Base-by-base conservation (phyloP, 176 grass and related monocot genomes). In the Carex myosuroides region DNA sequence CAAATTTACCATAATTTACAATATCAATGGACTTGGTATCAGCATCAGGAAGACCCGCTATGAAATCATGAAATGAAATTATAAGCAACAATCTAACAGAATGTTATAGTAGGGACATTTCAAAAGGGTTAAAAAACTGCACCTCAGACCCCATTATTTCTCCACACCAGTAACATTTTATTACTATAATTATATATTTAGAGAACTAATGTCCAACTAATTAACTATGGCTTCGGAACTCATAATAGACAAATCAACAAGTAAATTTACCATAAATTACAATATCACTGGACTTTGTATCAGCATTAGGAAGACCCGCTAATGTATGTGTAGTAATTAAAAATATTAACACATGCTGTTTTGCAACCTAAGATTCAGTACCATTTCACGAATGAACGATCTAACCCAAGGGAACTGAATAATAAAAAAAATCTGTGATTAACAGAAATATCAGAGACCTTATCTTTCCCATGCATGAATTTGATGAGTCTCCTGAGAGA, bases 401-500 rank as follows among this genome's bases (percentile, higher is more conserved):
- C 61, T 35, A 37, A 56, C 60, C 9, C 3, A 3, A 26, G n/a
- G 60, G 3, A 18, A 42, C 8, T 1, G 20, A 71, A 21, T 21
- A 76, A 21, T 54, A 3, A 54, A 83, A 83, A 84, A 83, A 17
- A 76, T 9, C 6, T 18, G 50, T 14, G 21, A 78, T 57, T 70
- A 10, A 70, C 13, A 32, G 22, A 60, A 0, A 63, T 0, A 5
- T 44, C 17, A 57, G 11, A 86, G 50, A 94, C 83, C 85, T 85
- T 61, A 73, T 79, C 79, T 83, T 86, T 89, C 54, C 83, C 76
- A 44, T 83, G 64, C 92, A 92, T 90, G 83, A 94, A 97, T 12
- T 30, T 94, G 83, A 94, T 86, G 33, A 97, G 92, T 56, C 90
- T 87, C 61, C 84, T 84, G 42, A 97, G 87, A 21, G 94, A 97